These are phyloP conservation scores for Ampelocalamus luodianensis DNA, from an alignment of 176 grass and related monocot species.

Conservation along the genomic window DNA sequence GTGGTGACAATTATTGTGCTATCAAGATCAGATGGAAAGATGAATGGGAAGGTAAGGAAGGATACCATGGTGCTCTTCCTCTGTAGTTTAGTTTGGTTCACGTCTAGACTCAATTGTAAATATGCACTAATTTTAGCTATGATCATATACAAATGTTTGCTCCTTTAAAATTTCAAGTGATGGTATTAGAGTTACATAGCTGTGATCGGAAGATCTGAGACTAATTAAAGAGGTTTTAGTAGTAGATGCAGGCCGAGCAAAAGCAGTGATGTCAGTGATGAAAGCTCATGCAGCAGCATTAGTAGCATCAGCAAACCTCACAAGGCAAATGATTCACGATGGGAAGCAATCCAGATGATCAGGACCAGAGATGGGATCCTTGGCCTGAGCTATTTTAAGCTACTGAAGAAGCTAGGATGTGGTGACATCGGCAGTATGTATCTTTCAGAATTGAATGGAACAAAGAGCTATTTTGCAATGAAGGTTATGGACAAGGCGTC, in stretches of 20 bases:
- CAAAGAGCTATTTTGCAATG: constrained; percentile 85
- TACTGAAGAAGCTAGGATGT: constrained; percentile 73
- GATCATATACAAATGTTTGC: too few species aligned
- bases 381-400: constrained; percentile 72
- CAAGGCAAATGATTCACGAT: constrained; percentile 76
- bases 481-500: constrained; percentile 86
- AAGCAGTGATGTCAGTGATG: constrained; percentile 72
- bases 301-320: constrained; percentile 71
- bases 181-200: too few species aligned
- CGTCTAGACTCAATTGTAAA: too few species aligned
- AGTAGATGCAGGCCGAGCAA: constrained; percentile 61
- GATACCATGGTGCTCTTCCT: too few species aligned
- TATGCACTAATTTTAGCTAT: too few species aligned
- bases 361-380: constrained; percentile 54
- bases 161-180: too few species aligned
- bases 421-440: constrained; percentile 91
- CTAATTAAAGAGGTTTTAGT: constrained; percentile 54
- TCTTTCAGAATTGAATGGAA: constrained; percentile 74
- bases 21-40: too few species aligned
- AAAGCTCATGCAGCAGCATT: constrained; percentile 77
- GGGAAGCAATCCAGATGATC: constrained; percentile 77
- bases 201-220: constrained; percentile 49
- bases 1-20: too few species aligned
- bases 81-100: too few species aligned
- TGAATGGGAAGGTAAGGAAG: too few species aligned